These are phyloP conservation scores for Zizania latifolia DNA, from an alignment of 176 grass and related monocot genomes.

Conservation along the genomic window DNA sequence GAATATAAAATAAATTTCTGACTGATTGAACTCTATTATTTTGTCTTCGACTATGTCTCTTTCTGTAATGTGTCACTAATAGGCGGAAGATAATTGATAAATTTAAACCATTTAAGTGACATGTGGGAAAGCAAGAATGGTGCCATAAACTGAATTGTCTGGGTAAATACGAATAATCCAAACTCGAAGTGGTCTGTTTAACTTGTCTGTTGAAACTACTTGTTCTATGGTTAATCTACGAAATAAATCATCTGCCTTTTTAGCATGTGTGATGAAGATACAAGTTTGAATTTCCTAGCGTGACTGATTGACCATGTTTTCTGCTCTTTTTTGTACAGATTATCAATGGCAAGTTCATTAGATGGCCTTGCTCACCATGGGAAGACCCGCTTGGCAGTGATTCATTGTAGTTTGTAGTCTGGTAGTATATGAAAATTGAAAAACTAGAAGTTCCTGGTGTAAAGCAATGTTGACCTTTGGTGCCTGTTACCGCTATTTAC, in stretches of 20 bases:
- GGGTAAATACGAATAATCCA: neutral
- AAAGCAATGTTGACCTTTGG: constrained; percentile 23
- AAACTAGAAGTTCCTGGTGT: constrained; percentile 37
- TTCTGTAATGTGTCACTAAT: neutral
- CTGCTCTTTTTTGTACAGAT: constrained; percentile 18
- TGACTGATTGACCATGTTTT: neutral
- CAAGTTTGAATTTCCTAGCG: neutral
- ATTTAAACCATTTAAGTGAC: neutral
- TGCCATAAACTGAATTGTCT: neutral
- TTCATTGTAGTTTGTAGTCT: constrained; percentile 23
- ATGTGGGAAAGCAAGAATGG: neutral
- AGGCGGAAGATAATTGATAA: neutral
- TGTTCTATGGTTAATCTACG: neutral
- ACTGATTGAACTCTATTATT: neutral
- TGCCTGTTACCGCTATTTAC: neutral
- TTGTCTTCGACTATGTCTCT: neutral
- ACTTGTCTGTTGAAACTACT: too few relatives aligned
- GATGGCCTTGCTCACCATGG: neutral
- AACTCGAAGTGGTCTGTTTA: neutral
- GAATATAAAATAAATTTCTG: too few relatives aligned
- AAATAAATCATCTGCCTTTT: neutral
- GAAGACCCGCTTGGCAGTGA: neutral
- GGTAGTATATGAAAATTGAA: constrained; percentile 5
- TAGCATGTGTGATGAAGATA: neutral
- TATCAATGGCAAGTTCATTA: neutral